A percentile compares a stretch with the other conserved stretches of the same genome.
Evolutionary conservation across 371 early-diverging fungal species (phyloP).

Genomic region (Choanephora cucurbitarum): DNA sequence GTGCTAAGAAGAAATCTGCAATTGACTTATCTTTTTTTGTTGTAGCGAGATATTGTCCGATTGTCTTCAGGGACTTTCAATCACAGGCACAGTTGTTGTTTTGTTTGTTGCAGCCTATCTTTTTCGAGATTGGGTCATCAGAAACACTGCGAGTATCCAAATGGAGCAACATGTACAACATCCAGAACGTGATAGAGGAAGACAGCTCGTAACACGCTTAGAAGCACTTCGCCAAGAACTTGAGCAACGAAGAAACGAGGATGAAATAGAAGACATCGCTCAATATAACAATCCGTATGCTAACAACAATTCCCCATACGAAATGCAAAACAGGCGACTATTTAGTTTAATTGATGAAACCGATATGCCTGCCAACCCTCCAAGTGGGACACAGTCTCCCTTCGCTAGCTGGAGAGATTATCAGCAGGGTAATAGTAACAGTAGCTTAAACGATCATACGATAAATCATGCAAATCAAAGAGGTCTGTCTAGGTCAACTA

Average conservation of each 20-base stretch:
- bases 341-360: neutral
- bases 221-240: slow-evolving; percentile 19
- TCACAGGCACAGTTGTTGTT: slow-evolving; percentile 70
- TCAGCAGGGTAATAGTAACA: slow-evolving; percentile 15
- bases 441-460: slow-evolving; percentile 54
- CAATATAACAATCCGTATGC: slow-evolving; percentile 10
- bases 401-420: slow-evolving; percentile 30
- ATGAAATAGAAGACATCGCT: neutral
- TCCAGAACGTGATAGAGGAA: neutral
- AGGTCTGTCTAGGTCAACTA: slow-evolving; percentile 2
- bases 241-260: slow-evolving; percentile 6
- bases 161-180: neutral
- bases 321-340: too few relatives aligned
- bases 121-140: slow-evolving; percentile 83
- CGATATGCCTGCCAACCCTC: slow-evolving; percentile 9
- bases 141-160: slow-evolving; percentile 51
- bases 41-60: slow-evolving; percentile 67
- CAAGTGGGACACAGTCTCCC: slow-evolving; percentile 26
- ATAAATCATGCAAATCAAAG: slow-evolving; percentile 2
- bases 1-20: too few relatives aligned
- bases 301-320: neutral
- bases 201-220: slow-evolving; percentile 3
- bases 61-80: slow-evolving; percentile 83
- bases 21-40: too few relatives aligned
- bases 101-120: slow-evolving; percentile 74